phyloP scores from a whole-genome alignment of 129 eudicot genomes.

The Artemisia argyi region DNA sequence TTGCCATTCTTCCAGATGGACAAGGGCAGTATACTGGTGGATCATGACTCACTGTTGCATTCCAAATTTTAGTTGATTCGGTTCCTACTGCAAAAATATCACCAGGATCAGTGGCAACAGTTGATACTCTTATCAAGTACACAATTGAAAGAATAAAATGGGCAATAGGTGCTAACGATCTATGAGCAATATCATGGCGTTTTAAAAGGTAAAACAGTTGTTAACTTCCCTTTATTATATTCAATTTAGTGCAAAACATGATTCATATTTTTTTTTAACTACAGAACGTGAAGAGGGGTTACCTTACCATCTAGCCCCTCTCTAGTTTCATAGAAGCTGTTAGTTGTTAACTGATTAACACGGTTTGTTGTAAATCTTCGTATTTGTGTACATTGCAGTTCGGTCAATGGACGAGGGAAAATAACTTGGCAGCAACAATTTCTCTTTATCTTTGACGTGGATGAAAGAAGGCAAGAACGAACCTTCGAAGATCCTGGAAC shows the following conservation, averaged over 20 bases:
- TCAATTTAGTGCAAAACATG: neutral
- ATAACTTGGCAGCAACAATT: constrained; percentile 29
- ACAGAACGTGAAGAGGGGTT: too few relatives aligned
- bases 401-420: constrained; percentile 18
- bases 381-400: constrained; percentile 32
- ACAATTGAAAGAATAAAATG: constrained; percentile 80
- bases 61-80: too few relatives aligned
- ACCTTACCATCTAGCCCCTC: too few relatives aligned
- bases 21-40: too few relatives aligned
- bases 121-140: constrained; percentile 70
- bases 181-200: constrained; percentile 37
- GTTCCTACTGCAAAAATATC: constrained; percentile 83
- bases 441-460: constrained; percentile 20
- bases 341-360: neutral
- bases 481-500: constrained; percentile 60
- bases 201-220: constrained; percentile 33
- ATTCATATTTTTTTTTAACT: neutral
- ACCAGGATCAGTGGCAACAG: constrained; percentile 76
- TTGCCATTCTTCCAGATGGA: constrained; percentile 95
- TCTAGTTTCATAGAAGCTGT: too few relatives aligned
- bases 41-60: too few relatives aligned
- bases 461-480: constrained; percentile 97
- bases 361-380: constrained; percentile 12
- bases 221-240: neutral
- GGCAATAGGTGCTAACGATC: constrained; percentile 55